Base-by-base conservation (phyloP, 305 asterid genomes). In the Ilex paraguariensis region DNA sequence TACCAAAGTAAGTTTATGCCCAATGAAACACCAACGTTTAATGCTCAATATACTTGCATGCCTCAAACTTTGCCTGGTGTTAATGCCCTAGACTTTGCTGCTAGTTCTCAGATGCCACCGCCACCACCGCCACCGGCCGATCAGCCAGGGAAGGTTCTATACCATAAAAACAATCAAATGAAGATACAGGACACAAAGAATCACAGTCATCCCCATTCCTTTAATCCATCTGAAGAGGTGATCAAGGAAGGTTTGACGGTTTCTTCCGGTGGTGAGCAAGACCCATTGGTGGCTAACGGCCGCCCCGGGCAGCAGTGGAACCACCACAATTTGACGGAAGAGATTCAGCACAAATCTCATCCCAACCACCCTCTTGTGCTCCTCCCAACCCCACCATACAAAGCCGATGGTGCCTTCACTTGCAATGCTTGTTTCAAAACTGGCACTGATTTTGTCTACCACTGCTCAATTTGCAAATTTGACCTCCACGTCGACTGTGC, bases 221-320 rank as follows among this genome's bases (percentile, higher is more conserved):
- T 87, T 14, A 68, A 63, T 9, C 49, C 66, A 59, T 72, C 65
- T 49, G 88, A 82, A 59, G 28, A 21, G 28, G 28, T 21, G 28
- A 50, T 79, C 36, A 57, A 69, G 59, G 52, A 73, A 15, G 64
- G 67, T 7, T 68, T 64, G 13, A 81, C 77, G 49, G 44, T 66
- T 10, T 87, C 92, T 68, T 79, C 86, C 8, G 92, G 87, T 13
- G 84, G 95, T 51, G 90, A 79, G 62, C 70, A 74, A 66, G 75
- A 65, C 7, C 33, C 85, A 0, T 64, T 74, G 14, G 87, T 79
- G 1, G 80, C 79, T 33, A 81, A 77, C 75, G 64, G 71, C 57
- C 82, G 95, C 74, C 74, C 70, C 0, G 88, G 84, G 4, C 31
- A 81, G 12, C 61, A 71, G 44, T 87, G 95, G 80, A 61, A 54